phyloP scores from a whole-genome alignment of 768 basidiomycete genomes.

The Candolleomyces aberdarensis region DNA sequence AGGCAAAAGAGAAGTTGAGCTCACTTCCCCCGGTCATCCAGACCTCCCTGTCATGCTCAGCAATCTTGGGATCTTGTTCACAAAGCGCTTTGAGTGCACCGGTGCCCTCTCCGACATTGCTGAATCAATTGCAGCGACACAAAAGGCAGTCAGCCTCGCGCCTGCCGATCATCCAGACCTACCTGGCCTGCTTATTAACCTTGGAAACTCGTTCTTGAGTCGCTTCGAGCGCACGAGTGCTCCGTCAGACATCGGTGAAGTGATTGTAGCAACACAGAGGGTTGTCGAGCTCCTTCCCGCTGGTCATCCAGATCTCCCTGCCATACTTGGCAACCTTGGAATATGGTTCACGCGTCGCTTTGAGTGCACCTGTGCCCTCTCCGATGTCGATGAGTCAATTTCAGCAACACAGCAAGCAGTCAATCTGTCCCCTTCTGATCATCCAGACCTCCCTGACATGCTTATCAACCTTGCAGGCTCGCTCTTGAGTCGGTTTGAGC shows the following conservation, averaged over 20 bases:
- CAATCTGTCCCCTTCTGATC: slow-evolving; percentile 13
- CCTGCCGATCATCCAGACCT: slow-evolving; percentile 7
- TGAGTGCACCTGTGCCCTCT: slow-evolving; percentile 12
- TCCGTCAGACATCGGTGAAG: slow-evolving; percentile 8
- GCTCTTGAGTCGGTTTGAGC: background rate
- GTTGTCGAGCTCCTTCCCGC: too few relatives aligned
- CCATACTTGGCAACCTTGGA: slow-evolving; percentile 16
- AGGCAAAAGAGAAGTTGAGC: slow-evolving; percentile 6
- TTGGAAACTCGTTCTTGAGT: slow-evolving; percentile 16
- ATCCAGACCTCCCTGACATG: background rate
- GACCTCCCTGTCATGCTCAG: too few relatives aligned
- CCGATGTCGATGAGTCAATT: slow-evolving; percentile 16
- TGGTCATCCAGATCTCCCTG: too few relatives aligned
- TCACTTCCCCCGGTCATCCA: slow-evolving; percentile 9
- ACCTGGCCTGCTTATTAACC: slow-evolving; percentile 12
- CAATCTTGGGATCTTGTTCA: too few relatives aligned
- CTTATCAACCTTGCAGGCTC: background rate
- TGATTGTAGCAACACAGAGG: slow-evolving; percentile 7
- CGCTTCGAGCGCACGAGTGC: slow-evolving; percentile 10
- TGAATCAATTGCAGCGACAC: slow-evolving; percentile 8
- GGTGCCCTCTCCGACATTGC: slow-evolving; percentile 23
- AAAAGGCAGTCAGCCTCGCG: slow-evolving; percentile 9
- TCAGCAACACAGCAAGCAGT: slow-evolving; percentile 6
- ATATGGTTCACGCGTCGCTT: slow-evolving; percentile 18
- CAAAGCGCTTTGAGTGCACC: slow-evolving; percentile 15